Evolutionary conservation across 495 filamentous ascomycete species (phyloP), one percentile per base, ranked within the genome.

Genomic region (Tuber magnatum): DNA sequence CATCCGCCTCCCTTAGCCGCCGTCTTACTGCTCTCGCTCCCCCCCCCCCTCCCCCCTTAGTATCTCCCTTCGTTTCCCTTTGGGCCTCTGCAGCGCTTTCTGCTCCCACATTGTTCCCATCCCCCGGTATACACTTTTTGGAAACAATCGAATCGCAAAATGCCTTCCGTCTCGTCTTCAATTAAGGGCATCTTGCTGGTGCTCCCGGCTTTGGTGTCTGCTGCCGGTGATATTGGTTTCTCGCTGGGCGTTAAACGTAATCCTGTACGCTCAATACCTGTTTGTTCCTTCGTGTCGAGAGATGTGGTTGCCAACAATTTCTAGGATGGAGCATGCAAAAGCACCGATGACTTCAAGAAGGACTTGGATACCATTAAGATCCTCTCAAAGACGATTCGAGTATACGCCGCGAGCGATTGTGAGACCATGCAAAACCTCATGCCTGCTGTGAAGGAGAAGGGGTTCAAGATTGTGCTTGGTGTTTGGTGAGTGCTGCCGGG

Each of bases 381-480:
- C 56, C 48, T 44, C 40, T 51, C 82, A 14, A 85, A 81, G 68
- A 78, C 92, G 12, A 91, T 94, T 61, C 89, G 92, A 73, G 89
- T 88, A 72, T 94, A 94, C 85, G 86, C 91, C 38, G 89, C 90
- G 24, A 82, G 82, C 41, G 90, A 91, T 80, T 94, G 92, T 84
- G 85, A 92, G 51, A 88, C 88, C 43, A 88, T 92, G 41, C 82
- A 88, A 81, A 84, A 89, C 73, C 89, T 93, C 75, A 84, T 94
- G 74, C 92, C 91, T 8, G 92, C 91, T 44, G 91, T 92, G 14
- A 88, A 90, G 85, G 82, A 82, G 71, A 91, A 90, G 83, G 87
- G 87, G n/a, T 91, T 92, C 84, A 85, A 93, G 84, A 91, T 93
- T 76, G 85, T 94, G 14, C 82, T 94, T 72, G 92, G 92, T 76